These are phyloP conservation scores for Pichia sp. DNA, from an alignment of 1,139 yeast genomes.

Conservation along the genomic window DNA sequence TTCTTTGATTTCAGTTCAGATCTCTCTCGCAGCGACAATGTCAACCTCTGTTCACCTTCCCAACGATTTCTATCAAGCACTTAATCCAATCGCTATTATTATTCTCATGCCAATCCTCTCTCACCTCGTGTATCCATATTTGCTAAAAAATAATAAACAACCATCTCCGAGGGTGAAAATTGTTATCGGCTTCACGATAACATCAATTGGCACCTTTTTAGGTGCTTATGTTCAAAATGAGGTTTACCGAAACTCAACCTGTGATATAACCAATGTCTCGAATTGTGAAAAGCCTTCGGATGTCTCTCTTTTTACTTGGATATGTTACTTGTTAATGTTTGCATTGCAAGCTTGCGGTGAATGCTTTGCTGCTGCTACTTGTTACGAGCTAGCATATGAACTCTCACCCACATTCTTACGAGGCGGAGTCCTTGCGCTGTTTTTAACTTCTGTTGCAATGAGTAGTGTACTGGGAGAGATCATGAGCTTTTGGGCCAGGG, in stretches of 20 bases:
- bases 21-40: constrained; percentile 66
- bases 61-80: constrained; percentile 63
- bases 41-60: constrained; percentile 57
- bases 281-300: constrained; percentile 38
- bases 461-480: constrained; percentile 49
- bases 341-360: constrained; percentile 60
- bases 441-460: constrained; percentile 55
- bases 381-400: constrained; percentile 66
- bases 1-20: constrained; percentile 42
- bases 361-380: constrained; percentile 65
- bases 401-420: constrained; percentile 66
- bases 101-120: constrained; percentile 62
- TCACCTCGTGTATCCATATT: constrained; percentile 51
- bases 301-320: constrained; percentile 50
- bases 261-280: constrained; percentile 55
- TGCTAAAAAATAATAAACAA: constrained; percentile 50
- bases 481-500: constrained; percentile 25
- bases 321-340: constrained; percentile 51
- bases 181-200: constrained; percentile 68
- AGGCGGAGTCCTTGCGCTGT: constrained; percentile 63
- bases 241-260: constrained; percentile 72
- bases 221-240: constrained; percentile 78
- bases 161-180: constrained; percentile 72
- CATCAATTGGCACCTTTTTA: constrained; percentile 64
- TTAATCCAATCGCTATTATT: constrained; percentile 65